phyloP scores from a whole-genome alignment of 495 filamentous ascomycete species.

The Lepidopterella palustris region DNA sequence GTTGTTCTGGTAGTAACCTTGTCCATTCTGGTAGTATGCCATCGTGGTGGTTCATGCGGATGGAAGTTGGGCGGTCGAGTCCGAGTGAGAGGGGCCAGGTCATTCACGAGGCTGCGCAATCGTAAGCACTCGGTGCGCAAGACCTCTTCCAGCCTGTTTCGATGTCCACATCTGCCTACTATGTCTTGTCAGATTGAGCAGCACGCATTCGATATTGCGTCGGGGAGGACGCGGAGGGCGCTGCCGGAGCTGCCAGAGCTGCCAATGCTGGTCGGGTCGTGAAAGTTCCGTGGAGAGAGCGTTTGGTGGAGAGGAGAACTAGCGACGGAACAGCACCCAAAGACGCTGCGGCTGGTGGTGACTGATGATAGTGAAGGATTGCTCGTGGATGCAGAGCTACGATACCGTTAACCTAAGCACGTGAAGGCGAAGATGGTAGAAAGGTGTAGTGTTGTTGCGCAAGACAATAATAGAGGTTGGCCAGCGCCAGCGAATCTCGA shows the following conservation, averaged over 20 bases:
- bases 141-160: conserved; percentile 4
- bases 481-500: not conserved
- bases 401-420: too few species aligned
- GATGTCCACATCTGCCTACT: conserved; percentile 21
- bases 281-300: too few species aligned
- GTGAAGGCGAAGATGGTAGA: not conserved
- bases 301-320: too few species aligned
- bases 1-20: conserved; percentile 39
- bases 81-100: conserved; percentile 1
- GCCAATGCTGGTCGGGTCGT: not conserved
- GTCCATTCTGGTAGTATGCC: conserved; percentile 48
- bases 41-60: conserved; percentile 26
- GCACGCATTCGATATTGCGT: not conserved
- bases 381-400: not conserved
- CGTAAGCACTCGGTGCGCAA: conserved; percentile 18
- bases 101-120: conserved; percentile 25
- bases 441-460: not conserved
- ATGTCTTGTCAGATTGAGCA: conserved; percentile 8
- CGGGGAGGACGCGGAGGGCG: not conserved
- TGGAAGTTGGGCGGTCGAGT: not conserved
- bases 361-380: not conserved
- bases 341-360: too few species aligned
- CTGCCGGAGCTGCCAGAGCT: conserved; percentile 5
- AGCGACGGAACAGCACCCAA: too few species aligned
- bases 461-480: not conserved